Evolutionary conservation across 2,329 filamentous ascomycete genomes (phyloP).

Genomic region (Xylariaceae sp.): DNA sequence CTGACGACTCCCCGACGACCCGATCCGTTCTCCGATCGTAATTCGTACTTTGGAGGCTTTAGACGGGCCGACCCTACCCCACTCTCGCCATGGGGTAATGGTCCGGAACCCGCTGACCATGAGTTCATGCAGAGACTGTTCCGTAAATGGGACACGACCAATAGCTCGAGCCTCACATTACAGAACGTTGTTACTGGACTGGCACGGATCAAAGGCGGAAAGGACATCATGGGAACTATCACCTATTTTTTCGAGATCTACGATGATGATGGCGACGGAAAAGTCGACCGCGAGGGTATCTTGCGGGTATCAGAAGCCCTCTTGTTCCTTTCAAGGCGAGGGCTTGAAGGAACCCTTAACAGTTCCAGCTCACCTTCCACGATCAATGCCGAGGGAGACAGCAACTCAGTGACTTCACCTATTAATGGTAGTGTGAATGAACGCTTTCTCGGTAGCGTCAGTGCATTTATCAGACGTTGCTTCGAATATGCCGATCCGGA

Average conservation of each 20-base stretch:
- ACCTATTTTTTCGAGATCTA: conserved; percentile 98
- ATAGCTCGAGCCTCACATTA: conserved; percentile 70
- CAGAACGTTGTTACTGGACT: conserved; percentile 90
- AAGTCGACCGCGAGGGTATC: conserved; percentile 91
- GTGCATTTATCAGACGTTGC: conserved; percentile 89
- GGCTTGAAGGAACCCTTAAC: conserved; percentile 69
- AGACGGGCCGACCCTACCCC: conserved; percentile 39
- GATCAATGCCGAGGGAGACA: conserved; percentile 39
- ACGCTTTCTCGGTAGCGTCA: conserved; percentile 85
- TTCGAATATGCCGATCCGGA: conserved; percentile 98
- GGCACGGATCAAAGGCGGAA: conserved; percentile 84
- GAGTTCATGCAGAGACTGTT: conserved; percentile 91
- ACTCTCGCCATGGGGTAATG: conserved; percentile 50
- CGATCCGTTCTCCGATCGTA: conserved; percentile 45
- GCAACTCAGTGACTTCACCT: conserved; percentile 36
- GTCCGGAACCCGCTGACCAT: conserved; percentile 75
- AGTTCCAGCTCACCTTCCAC: conserved; percentile 57
- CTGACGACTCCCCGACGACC: conserved; percentile 50
- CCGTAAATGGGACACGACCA: conserved; percentile 78
- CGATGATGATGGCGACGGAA: conserved; percentile 86
- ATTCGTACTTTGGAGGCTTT: conserved; percentile 56
- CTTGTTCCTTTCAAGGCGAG: conserved; percentile 84
- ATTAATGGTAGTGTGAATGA: conserved; percentile 67
- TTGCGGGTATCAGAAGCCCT: conserved; percentile 89
- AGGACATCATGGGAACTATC: conserved; percentile 96